Base-by-base conservation (phyloP, 169 alveolate genomes). In the Plasmodium berghei region DNA sequence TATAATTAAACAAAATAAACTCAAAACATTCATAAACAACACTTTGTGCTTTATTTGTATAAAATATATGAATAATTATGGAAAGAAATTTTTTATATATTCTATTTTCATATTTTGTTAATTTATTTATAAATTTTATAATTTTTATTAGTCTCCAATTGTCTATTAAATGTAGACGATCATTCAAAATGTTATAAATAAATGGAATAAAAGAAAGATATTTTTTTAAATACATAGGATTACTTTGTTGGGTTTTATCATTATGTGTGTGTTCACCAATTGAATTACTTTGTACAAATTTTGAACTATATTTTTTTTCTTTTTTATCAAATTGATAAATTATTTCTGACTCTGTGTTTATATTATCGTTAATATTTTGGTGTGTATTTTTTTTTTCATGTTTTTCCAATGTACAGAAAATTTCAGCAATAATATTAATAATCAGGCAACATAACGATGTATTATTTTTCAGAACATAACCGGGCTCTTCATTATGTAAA, bases 91-190 rank as follows among this genome's bases (percentile, higher is more conserved):
- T 77, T 28, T 34, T 63, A 56, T 77, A 77, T 10, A 77, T 77
- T 77, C 89, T 24, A 16, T 24, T 49, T 64, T 77, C 89, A 56
- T 77, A 64, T 52, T n/a, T 63, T 28, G 58, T 48, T 77, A 77
- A 70, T 58, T 45, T 63, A 12, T 63, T 77, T 16, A 77, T 14
- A 77, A 77, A 77, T 24, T 77, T 77, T 0, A 77, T 46, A 1
- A 77, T 63, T 20, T 77, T 77, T 22, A 77, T 77, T 9, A 77
- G 12, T 45, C 66, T 77, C 89, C 89, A 77, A 24, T 77, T 77
- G 26, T 64, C 89, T 12, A 77, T 77, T 16, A 77, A 20, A 26
- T 45, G 45, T 42, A 77, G 56, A 9, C 89, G 55, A 28, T 77
- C 89, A 55, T 64, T 77, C 1, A 77, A 24, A 18, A 77, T 49